These are phyloP conservation scores for Isoetes taiwanensis DNA, from an alignment of 75 land plant species.

Conservation along the genomic window DNA sequence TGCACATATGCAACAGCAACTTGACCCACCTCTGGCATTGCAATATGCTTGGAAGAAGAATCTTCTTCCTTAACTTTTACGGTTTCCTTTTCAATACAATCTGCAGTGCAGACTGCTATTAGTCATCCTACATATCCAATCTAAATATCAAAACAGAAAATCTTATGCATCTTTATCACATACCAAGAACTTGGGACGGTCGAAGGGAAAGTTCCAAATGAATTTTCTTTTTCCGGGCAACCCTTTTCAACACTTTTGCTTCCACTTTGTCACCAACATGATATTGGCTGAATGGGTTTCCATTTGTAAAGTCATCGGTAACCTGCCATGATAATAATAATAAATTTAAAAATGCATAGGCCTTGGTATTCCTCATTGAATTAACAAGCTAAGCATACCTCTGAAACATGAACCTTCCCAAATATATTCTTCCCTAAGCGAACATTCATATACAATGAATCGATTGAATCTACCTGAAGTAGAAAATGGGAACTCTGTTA, in stretches of 20 bases:
- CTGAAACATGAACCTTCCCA: conserved; percentile 72
- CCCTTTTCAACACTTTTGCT: conserved; percentile 45
- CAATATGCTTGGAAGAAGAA: conserved; percentile 9
- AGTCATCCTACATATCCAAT: background rate
- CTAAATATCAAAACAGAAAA: background rate
- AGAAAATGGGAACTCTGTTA: background rate
- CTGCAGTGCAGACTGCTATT: background rate
- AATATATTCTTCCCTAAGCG: conserved; percentile 36
- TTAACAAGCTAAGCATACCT: conserved; percentile 27
- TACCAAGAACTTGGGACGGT: conserved; percentile 49
- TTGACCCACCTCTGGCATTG: conserved; percentile 32
- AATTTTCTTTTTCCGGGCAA: conserved; percentile 8
- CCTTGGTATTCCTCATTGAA: no score
- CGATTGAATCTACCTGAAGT: conserved; percentile 22
- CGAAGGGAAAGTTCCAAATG: conserved; percentile 56
- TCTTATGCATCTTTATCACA: no score
- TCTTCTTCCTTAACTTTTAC: background rate
- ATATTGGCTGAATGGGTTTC: conserved; percentile 45
- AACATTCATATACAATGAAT: conserved; percentile 44
- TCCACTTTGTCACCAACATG: conserved; percentile 47
- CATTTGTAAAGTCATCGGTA: conserved; percentile 22
- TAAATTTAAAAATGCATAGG: background rate
- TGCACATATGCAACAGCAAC: conserved; percentile 50
- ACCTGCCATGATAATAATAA: conserved; percentile 18
- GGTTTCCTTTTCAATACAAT: background rate